Evolutionary conservation across 306 rosid genomes (phyloP), one percentile per base, ranked within the genome.

Genomic region (Dicorynia guianensis): DNA sequence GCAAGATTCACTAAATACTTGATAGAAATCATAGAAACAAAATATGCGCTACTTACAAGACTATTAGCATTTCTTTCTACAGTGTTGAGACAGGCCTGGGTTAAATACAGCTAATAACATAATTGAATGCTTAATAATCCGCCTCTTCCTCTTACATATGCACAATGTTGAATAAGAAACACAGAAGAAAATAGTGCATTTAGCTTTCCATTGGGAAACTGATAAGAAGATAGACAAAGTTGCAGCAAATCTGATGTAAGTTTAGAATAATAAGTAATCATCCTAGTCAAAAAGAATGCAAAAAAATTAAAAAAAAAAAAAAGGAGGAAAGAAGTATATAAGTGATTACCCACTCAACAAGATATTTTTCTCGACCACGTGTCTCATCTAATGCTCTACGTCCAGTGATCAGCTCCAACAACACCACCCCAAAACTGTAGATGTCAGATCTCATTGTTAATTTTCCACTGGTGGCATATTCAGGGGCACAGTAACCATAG

Each of bases 401-500:
- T 62, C 96, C 94, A 0, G 91, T 85, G 46, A 93, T 67, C 46
- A 93, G 68, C 79, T 93, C 93, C 63, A 90, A 76, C 66, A 93
- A 72, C 76, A 93, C 84, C 30, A 87, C 90, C 30, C 94, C 97
- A 59, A 88, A 93, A 83, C 94, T 84, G 60, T 82, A 93, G 48
- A 90, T 87, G 64, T 90, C 96, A 48, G 89, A 84, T 78, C 85
- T 92, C 77, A 66, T 60, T 4, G 92, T 87, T 75, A 90, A 76
- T 67, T 76, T 89, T 50, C 97, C 94, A 20, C 80, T 85, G 48
- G 74, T 70, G 34, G 90, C 90, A 79, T 92, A 88, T 75, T 89
- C 96, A 7, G 96, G 93, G 11, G 93, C 96, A 69, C 93, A 92
- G 71, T 89, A 92, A 43, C 97, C 97, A 39, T 83, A 75, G 6